Percentiles rank a stretch among this genome's conserved stretches.
Conservation (phyloP, 2,329 filamentous ascomycete species). For the Microcyclosporella mali region DNA sequence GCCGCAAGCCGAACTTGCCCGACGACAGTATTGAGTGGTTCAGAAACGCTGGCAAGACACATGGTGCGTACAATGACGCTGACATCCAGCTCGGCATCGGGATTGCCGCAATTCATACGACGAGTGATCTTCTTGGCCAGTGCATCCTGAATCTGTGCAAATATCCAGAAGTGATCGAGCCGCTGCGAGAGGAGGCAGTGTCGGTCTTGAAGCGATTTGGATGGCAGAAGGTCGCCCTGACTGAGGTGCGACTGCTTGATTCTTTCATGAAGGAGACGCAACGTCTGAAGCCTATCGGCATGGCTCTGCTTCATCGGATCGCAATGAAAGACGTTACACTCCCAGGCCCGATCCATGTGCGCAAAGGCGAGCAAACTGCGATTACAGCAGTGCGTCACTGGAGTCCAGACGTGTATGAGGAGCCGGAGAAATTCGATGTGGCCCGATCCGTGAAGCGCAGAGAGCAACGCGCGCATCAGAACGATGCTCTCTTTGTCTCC, state of each 20-base stretch:
- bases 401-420: slow-evolving; percentile 12
- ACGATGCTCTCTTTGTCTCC: slow-evolving; percentile 14
- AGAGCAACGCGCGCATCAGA: slow-evolving; percentile 15
- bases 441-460: slow-evolving; percentile 21
- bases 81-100: slow-evolving; percentile 18
- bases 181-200: slow-evolving; percentile 12
- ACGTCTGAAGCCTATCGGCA: slow-evolving; percentile 20
- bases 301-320: slow-evolving; percentile 22
- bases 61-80: slow-evolving; percentile 12
- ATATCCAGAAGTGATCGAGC: slow-evolving; percentile 23
- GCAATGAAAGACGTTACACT: slow-evolving; percentile 22
- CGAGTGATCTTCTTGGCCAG: slow-evolving; percentile 22
- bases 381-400: slow-evolving; percentile 14
- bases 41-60: slow-evolving; percentile 17
- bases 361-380: slow-evolving; percentile 16
- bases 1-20: slow-evolving; percentile 12
- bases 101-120: slow-evolving; percentile 26
- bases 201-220: slow-evolving; percentile 24
- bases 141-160: slow-evolving; percentile 19
- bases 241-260: slow-evolving; percentile 30
- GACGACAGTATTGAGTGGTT: slow-evolving; percentile 27
- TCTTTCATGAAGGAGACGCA: slow-evolving; percentile 32
- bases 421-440: slow-evolving; percentile 22
- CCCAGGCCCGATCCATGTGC: slow-evolving; percentile 23
- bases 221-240: slow-evolving; percentile 25